A percentile compares a stretch with the other conserved stretches of the same genome.
Conservation (phyloP, 805 yeast species). For the Pichia occidentalis region DNA sequence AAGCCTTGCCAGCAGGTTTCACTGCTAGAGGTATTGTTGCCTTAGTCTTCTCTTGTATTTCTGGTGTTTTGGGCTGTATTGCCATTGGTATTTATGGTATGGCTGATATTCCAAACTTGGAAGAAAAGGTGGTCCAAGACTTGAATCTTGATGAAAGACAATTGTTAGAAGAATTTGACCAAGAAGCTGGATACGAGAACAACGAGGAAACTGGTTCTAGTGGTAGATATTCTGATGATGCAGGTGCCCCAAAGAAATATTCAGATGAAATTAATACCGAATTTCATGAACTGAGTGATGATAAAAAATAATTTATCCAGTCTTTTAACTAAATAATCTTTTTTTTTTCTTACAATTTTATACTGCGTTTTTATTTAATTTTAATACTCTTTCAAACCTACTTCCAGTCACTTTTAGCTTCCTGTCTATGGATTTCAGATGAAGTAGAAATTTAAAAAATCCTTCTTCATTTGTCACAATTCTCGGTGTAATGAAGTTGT, state of each 20-base stretch:
- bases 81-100: slow-evolving; percentile 80
- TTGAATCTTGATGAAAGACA: slow-evolving; percentile 42
- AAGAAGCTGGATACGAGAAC: slow-evolving; percentile 3
- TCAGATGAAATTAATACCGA: slow-evolving; percentile 10
- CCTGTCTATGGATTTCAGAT: too few species aligned
- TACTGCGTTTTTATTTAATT: neutral
- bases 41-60: slow-evolving; percentile 78
- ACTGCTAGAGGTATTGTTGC: slow-evolving; percentile 95
- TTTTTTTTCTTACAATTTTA: neutral
- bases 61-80: slow-evolving; percentile 77
- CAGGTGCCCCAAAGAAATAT: slow-evolving; percentile 8
- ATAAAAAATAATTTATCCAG: too few species aligned
- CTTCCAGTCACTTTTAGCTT: too few species aligned
- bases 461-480: too few species aligned
- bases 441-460: too few species aligned
- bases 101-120: slow-evolving; percentile 69
- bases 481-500: too few species aligned
- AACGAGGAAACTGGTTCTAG: slow-evolving; percentile 8
- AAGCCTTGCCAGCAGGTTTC: slow-evolving; percentile 76
- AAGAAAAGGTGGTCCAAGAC: slow-evolving; percentile 52
- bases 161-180: slow-evolving; percentile 19
- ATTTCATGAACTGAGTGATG: slow-evolving; percentile 9
- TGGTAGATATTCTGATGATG: slow-evolving; percentile 15
- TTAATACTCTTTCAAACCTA: neutral
- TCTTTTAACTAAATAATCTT: slow-evolving; percentile 3